Base-by-base conservation (phyloP, 2,329 filamentous ascomycete species). In the Exophiala alcalophila region DNA sequence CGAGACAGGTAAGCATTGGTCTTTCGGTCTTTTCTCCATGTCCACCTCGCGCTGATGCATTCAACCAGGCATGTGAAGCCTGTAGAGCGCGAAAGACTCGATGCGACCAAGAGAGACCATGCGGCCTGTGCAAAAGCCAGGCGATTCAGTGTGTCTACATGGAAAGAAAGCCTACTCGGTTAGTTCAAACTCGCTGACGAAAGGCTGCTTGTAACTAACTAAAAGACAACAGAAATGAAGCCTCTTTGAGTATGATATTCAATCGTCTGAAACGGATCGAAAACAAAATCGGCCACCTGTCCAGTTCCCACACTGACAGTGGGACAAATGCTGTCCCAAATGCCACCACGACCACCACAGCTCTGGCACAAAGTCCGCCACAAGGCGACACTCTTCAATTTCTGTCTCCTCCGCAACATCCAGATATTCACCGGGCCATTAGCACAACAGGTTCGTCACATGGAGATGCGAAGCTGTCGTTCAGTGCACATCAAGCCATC, bases 1-100 rank as follows among this genome's bases (percentile, higher is more conserved):
- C 30, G 18, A 33, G 30, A 33, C 30, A 33, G 16, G 30, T 33
- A 18, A 33, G 30, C 27, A n/a, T n/a, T n/a, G n/a, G n/a, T n/a
- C 23, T 25, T 25, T 25, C 23, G 7, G 23, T n/a, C 23, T 25
- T 25, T n/a, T 25, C n/a, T n/a, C 7, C 7, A 7, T 25, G 7
- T 25, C 23, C 23, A 25, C 7, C n/a, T 25, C n/a, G n/a, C 23
- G 23, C 23, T 25, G 23, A 25, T 25, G 23, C n/a, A n/a, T 8
- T 25, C 7, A 25, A 25, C 23, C 23, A 25, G 23, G 23, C 23
- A 25, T 25, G 23, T 25, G 23, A 25, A 25, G 23, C 23, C 7
- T 25, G 23, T n/a, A 25, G 23, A 25, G 23, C 23, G 23, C 7
- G 23, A 25, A 25, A 25, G 23, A 25, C 23, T 25, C 23, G 23